These are phyloP conservation scores for Salix exigua DNA, from an alignment of 345 rosid genomes.

Conservation along the genomic window DNA sequence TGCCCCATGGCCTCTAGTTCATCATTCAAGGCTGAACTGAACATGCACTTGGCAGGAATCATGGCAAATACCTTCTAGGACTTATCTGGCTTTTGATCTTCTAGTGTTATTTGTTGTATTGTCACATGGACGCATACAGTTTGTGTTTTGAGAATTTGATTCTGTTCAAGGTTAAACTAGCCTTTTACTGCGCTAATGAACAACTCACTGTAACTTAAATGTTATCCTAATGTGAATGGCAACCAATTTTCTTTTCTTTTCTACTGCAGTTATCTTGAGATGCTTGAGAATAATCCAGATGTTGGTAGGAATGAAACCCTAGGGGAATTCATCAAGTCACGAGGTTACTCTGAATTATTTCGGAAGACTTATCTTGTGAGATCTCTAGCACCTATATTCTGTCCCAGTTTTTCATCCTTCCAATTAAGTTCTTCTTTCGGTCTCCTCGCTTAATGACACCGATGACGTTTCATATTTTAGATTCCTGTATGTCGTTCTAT, in stretches of 20 bases:
- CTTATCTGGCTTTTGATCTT: background rate
- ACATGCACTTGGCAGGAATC: no score
- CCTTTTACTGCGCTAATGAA: background rate
- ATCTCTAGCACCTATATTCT: background rate
- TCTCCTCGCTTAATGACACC: background rate
- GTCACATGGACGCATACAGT: background rate
- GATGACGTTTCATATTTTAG: slow-evolving; percentile 28
- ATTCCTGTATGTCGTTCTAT: slow-evolving; percentile 83
- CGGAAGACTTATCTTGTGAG: slow-evolving; percentile 83
- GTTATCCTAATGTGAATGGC: background rate
- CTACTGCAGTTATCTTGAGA: slow-evolving; percentile 50
- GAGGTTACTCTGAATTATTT: slow-evolving; percentile 78
- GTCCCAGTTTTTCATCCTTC: background rate
- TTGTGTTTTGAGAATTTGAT: background rate
- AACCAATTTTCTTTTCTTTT: background rate
- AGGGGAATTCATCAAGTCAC: slow-evolving; percentile 55
- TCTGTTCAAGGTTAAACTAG: background rate
- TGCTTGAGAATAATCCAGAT: slow-evolving; percentile 62
- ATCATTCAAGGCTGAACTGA: background rate
- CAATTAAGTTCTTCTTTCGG: background rate
- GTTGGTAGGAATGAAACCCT: slow-evolving; percentile 61
- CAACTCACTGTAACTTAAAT: background rate
- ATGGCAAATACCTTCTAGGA: no score
- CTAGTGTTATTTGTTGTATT: background rate
- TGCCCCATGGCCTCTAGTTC: background rate